Conservation (phyloP, 768 basidiomycete genomes). For the Xanthoconium stramineum region DNA sequence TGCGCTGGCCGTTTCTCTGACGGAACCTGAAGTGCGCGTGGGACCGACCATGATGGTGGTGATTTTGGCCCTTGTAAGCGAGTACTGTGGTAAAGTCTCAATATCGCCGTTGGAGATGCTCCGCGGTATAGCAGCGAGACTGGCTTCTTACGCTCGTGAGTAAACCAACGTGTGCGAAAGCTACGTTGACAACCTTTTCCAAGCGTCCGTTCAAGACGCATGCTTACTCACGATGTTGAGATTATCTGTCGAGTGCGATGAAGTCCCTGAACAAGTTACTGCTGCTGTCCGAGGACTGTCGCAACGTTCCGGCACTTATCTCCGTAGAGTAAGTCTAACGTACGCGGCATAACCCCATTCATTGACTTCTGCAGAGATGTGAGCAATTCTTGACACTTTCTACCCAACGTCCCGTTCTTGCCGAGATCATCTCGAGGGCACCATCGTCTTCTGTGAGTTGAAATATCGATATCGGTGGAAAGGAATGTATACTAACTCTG, state of each 20-base stretch:
- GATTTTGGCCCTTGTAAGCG: slow-evolving; percentile 63
- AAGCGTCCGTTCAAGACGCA: slow-evolving; percentile 72
- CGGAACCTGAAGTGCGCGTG: slow-evolving; percentile 35
- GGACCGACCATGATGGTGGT: slow-evolving; percentile 65
- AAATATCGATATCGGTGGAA: not conserved
- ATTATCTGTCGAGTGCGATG: slow-evolving; percentile 55
- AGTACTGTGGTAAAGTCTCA: slow-evolving; percentile 53
- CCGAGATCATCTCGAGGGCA: slow-evolving; percentile 45
- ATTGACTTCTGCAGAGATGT: slow-evolving; percentile 52
- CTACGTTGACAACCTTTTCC: not conserved
- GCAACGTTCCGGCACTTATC: slow-evolving; percentile 47
- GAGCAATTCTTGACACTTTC: slow-evolving; percentile 58
- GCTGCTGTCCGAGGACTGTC: slow-evolving; percentile 42
- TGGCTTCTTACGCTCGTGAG: slow-evolving; percentile 46
- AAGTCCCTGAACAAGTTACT: slow-evolving; percentile 46
- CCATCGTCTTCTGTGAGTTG: slow-evolving; percentile 54
- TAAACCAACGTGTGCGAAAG: slow-evolving; percentile 17
- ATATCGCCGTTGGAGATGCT: slow-evolving; percentile 49
- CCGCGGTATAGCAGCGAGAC: slow-evolving; percentile 39
- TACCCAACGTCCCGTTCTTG: slow-evolving; percentile 42
- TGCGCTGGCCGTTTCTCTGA: slow-evolving; percentile 42
- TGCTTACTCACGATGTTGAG: slow-evolving; percentile 71
- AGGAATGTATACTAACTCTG: slow-evolving; percentile 1
- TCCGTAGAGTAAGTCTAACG: slow-evolving; percentile 49
- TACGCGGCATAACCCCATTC: not conserved